Percentiles rank a stretch among this genome's conserved stretches.
These are phyloP conservation scores for Penicillium canariense DNA, from an alignment of 495 filamentous ascomycete genomes.

Conservation along the genomic window DNA sequence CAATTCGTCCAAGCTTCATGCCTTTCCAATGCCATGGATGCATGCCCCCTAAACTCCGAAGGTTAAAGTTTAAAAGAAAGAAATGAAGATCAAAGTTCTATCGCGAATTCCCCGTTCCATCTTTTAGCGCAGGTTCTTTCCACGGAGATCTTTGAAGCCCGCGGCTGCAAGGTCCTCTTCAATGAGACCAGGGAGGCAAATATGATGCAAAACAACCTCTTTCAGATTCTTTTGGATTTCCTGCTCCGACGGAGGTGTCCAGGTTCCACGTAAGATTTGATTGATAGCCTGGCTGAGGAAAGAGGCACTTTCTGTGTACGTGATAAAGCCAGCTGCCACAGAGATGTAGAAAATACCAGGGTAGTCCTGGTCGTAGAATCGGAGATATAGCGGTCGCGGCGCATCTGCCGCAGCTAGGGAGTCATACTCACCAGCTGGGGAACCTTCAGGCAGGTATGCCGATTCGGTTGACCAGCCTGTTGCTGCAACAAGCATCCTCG, in stretches of 20 bases:
- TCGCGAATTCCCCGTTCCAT: neutral
- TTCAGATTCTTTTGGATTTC: slow-evolving; percentile 2
- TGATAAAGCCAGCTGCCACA: slow-evolving; percentile 5
- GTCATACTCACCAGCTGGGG: slow-evolving; percentile 6
- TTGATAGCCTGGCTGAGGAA: slow-evolving; percentile 6
- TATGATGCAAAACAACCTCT: slow-evolving; percentile 10
- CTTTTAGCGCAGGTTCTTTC: slow-evolving; percentile 2
- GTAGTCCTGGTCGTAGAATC: slow-evolving; percentile 11
- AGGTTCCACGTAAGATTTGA: slow-evolving; percentile 5
- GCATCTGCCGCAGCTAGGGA: slow-evolving; percentile 5
- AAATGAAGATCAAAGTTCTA: neutral
- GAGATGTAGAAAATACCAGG: slow-evolving; percentile 10
- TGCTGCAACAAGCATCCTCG: slow-evolving; percentile 2
- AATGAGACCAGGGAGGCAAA: slow-evolving; percentile 7
- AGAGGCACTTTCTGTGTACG: slow-evolving; percentile 3
- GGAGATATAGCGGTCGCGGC: slow-evolving; percentile 1
- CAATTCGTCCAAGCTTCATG: neutral
- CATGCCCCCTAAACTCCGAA: neutral
- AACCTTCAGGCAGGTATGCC: slow-evolving; percentile 1
- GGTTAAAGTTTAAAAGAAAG: neutral
- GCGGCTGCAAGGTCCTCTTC: slow-evolving; percentile 8
- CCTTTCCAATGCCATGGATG: neutral
- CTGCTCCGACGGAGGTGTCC: slow-evolving; percentile 4
- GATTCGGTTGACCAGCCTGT: slow-evolving; percentile 9
- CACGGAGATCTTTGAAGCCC: slow-evolving; percentile 5